These are phyloP conservation scores for Clarireedia homoeocarpa DNA, from an alignment of 2,329 filamentous ascomycete species.

Conservation along the genomic window DNA sequence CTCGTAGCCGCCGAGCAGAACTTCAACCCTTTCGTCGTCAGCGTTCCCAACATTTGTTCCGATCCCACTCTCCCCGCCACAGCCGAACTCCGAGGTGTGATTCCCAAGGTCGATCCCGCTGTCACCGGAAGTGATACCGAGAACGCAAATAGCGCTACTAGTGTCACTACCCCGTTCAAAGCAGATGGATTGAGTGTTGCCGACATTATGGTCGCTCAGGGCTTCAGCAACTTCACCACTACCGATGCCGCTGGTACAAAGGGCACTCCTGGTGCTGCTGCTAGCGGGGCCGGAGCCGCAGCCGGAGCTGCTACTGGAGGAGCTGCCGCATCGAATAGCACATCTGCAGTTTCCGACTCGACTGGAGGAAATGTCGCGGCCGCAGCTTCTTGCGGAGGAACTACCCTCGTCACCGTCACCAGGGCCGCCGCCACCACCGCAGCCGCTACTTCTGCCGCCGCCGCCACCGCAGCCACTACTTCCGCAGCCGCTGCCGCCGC, in stretches of 20 bases:
- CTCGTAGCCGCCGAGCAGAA: conserved; percentile 64
- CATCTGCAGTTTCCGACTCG: conserved; percentile 11
- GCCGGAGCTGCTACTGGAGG: conserved; percentile 1
- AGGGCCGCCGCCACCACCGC: neutral
- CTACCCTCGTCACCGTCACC: conserved; percentile 15
- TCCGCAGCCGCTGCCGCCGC: neutral
- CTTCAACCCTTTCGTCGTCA: conserved; percentile 59
- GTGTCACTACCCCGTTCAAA: conserved; percentile 45
- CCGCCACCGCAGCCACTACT: neutral
- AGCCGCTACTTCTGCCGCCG: neutral
- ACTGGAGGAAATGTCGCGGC: neutral
- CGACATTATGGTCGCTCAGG: conserved; percentile 52
- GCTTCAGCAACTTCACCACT: conserved; percentile 53
- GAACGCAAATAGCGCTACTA: conserved; percentile 51
- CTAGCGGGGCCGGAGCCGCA: neutral
- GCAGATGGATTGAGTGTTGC: conserved; percentile 58
- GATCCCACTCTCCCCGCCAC: conserved; percentile 56
- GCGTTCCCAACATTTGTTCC: conserved; percentile 54
- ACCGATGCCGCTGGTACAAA: conserved; percentile 30
- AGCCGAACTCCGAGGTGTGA: conserved; percentile 53
- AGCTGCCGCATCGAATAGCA: conserved; percentile 8
- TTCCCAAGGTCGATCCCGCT: conserved; percentile 59
- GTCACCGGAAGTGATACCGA: conserved; percentile 48
- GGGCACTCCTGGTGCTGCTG: conserved; percentile 24
- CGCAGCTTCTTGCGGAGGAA: conserved; percentile 13